phyloP scores from a whole-genome alignment of 805 yeast species.

The Hanseniaspora jakobsenii region DNA sequence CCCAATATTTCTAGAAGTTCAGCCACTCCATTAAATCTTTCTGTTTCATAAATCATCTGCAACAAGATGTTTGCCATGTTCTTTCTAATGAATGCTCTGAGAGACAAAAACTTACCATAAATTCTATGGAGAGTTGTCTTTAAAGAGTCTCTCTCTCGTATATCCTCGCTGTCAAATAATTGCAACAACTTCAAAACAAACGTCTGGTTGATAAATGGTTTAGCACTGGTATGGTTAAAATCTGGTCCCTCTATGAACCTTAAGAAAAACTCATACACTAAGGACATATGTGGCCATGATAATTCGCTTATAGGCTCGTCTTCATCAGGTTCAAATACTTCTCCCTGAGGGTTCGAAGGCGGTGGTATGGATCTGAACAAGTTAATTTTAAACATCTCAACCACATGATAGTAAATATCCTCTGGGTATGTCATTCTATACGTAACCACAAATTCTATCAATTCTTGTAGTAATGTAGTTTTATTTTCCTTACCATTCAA shows the following conservation, averaged over 20 bases:
- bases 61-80: constrained; percentile 84
- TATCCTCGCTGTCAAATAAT: constrained; percentile 91
- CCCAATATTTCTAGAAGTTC: constrained; percentile 92
- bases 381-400: constrained; percentile 77
- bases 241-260: constrained; percentile 90
- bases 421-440: constrained; percentile 79
- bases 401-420: constrained; percentile 78
- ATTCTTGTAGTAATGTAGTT: constrained; percentile 73
- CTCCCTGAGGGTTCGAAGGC: constrained; percentile 94
- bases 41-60: constrained; percentile 90
- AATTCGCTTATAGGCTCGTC: constrained; percentile 94
- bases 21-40: constrained; percentile 88
- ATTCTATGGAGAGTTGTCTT: constrained; percentile 92
- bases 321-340: constrained; percentile 93
- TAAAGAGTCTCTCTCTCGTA: constrained; percentile 86
- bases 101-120: constrained; percentile 83
- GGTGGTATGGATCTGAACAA: constrained; percentile 95
- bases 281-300: constrained; percentile 98
- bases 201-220: constrained; percentile 83
- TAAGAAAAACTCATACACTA: constrained; percentile 86
- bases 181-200: constrained; percentile 74
- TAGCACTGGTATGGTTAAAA: constrained; percentile 84
- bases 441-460: constrained; percentile 74
- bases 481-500: constrained; percentile 87
- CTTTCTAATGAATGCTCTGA: constrained; percentile 82